Conservation (phyloP, 2,329 filamentous ascomycete genomes). For the Sclerotiophoma versabilis region DNA sequence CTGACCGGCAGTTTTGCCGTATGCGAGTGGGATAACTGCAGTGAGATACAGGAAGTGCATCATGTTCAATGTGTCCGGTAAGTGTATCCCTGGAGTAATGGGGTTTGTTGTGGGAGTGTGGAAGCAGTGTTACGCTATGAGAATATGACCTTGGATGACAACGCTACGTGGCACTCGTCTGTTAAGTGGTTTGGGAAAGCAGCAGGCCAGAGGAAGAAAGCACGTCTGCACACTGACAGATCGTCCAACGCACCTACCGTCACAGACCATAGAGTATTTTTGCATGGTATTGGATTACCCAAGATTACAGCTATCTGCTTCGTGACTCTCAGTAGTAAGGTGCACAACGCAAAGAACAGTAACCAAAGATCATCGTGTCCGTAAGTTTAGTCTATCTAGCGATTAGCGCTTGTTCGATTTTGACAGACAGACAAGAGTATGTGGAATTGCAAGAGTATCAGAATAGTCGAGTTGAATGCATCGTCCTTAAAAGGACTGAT, state of each 20-base stretch:
- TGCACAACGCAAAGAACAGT: slow-evolving; percentile 17
- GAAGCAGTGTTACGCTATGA: neutral
- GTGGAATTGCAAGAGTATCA: slow-evolving; percentile 29
- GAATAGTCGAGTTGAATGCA: slow-evolving; percentile 49
- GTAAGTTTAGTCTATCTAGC: neutral
- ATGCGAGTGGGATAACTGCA: slow-evolving; percentile 19
- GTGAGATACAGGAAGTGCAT: slow-evolving; percentile 25
- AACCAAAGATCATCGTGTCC: neutral
- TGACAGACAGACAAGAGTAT: neutral
- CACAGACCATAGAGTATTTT: too few relatives aligned
- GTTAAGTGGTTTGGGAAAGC: neutral
- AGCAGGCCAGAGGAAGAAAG: neutral
- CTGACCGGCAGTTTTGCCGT: slow-evolving; percentile 40
- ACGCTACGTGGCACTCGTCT: neutral
- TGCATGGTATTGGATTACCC: too few relatives aligned
- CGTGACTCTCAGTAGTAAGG: neutral
- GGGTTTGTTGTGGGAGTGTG: neutral
- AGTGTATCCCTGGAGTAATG: slow-evolving; percentile 13
- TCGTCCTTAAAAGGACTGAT: slow-evolving; percentile 50
- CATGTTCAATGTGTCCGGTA: slow-evolving; percentile 28
- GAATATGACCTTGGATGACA: neutral
- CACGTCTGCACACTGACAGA: neutral
- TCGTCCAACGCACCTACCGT: neutral
- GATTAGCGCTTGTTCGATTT: slow-evolving; percentile 1
- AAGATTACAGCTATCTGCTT: slow-evolving; percentile 13